Evolutionary conservation across 2,329 filamentous ascomycete species (phyloP).

Genomic region (Madurella mycetomatis): DNA sequence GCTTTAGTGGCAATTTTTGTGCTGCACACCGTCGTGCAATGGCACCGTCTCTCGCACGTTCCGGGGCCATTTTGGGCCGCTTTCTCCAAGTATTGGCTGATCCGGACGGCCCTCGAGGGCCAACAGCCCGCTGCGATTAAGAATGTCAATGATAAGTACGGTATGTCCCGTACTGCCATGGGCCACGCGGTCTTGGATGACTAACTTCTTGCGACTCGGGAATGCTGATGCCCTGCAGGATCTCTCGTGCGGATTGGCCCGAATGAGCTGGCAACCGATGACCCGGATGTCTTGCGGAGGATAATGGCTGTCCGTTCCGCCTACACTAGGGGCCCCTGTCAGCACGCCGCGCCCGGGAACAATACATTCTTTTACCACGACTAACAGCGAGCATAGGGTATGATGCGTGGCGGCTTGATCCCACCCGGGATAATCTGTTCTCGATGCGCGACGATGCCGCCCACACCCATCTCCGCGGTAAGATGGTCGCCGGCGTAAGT

Average conservation of each 20-base stretch:
- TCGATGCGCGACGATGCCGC: conserved; percentile 33
- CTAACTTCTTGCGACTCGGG: neutral
- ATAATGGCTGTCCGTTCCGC: conserved; percentile 33
- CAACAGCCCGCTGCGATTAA: conserved; percentile 27
- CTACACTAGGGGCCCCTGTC: conserved; percentile 31
- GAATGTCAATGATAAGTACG: conserved; percentile 27
- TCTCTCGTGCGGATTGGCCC: conserved; percentile 35
- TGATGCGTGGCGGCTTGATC: conserved; percentile 34
- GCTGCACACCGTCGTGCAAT: conserved; percentile 15
- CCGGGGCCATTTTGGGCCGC: conserved; percentile 33
- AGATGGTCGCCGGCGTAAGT: conserved; percentile 44
- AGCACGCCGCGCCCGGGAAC: neutral
- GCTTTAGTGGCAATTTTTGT: conserved; percentile 2
- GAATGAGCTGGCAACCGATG: conserved; percentile 34
- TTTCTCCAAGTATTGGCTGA: conserved; percentile 33
- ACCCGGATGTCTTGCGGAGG: conserved; percentile 32
- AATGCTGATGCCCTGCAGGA: conserved; percentile 18
- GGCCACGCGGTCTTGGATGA: no score
- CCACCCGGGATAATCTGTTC: conserved; percentile 32
- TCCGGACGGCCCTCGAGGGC: conserved; percentile 25
- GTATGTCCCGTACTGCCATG: conserved; percentile 4
- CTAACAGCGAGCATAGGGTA: conserved; percentile 31
- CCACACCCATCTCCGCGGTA: conserved; percentile 41
- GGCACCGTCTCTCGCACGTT: conserved; percentile 33
- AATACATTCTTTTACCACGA: neutral